Base-by-base conservation (phyloP, 306 rosid genomes). In the Luffa aegyptiaca region DNA sequence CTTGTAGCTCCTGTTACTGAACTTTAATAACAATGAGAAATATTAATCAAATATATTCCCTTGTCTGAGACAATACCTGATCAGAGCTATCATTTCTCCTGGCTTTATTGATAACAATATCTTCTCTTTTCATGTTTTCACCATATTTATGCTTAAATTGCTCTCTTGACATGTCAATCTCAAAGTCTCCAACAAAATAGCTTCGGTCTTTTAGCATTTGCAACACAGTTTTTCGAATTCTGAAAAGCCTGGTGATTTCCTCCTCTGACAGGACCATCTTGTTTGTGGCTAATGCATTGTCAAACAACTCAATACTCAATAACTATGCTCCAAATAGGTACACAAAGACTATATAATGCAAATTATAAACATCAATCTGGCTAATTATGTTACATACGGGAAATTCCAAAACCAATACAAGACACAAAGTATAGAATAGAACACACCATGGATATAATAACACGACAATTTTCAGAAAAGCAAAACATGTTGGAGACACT, bases 121-220 rank as follows among this genome's bases (percentile, higher is more conserved):
- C 96, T 64, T 92, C 94, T 63, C 98, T 86, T 63, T 88, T 92
- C 96, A 89, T 85, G 84, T 81, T 55, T 0, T 88, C 90, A 0
- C 88, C 87, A 7, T 83, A 86, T 17, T 86, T 89, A 45, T 61
- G 14, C 53, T 69, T 84, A 82, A 90, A 88, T 49, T 93, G 88
- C 9, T 83, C 58, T 45, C 73, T 87, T 1, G 92, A 64, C 92
- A 91, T 79, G 84, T 91, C 89, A 48, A 90, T n/a, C 75, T 93
- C 94, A 33, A 74, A 82, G 64, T 93, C 97, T 0, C 83, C 88
- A 9, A 93, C 90, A 0, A 91, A 83, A 71, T 85, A 93, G 26
- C 80, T 72, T 20, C 93, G 84, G 37, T 92, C 97, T 48, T 84
- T 83, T 33, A 94, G 81, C 94, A 94, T 92, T 48, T 90, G 90